Conservation (phyloP, 441 rosid genomes). For the Erodium texanum region DNA sequence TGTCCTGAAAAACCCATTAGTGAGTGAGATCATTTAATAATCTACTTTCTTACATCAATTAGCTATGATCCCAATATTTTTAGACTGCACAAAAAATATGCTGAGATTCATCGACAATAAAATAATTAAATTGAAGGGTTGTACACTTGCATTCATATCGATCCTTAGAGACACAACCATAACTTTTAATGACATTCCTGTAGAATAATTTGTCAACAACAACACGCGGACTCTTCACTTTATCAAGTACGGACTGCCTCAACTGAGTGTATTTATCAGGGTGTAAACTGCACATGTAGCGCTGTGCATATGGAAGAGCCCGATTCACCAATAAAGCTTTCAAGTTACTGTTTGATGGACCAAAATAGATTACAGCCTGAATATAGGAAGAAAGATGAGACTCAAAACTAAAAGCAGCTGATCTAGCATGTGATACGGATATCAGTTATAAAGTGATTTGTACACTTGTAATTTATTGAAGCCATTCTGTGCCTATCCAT, state of each 20-base stretch:
- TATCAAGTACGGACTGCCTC: constrained; percentile 39
- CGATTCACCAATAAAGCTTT: constrained; percentile 63
- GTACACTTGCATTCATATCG: constrained; percentile 42
- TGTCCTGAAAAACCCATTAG: constrained; percentile 44
- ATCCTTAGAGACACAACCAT: constrained; percentile 42
- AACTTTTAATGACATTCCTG: constrained; percentile 48
- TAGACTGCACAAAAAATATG: neutral
- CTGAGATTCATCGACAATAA: neutral
- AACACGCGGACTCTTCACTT: constrained; percentile 45
- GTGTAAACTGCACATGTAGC: constrained; percentile 58
- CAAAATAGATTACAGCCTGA: constrained; percentile 60
- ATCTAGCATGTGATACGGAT: neutral
- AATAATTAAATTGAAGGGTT: neutral
- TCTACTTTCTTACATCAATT: too few species aligned
- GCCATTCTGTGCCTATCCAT: too few species aligned
- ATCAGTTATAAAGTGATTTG: neutral
- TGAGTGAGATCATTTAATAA: constrained; percentile 5
- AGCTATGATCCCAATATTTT: too few species aligned
- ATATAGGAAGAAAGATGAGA: neutral
- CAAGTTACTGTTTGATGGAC: constrained; percentile 40
- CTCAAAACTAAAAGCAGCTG: neutral
- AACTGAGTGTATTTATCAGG: constrained; percentile 47
- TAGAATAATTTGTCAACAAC: constrained; percentile 65
- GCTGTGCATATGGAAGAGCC: constrained; percentile 92
- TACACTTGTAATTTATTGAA: too few species aligned